These are phyloP conservation scores for Russula brevipes DNA, from an alignment of 768 basidiomycete species.

Conservation along the genomic window DNA sequence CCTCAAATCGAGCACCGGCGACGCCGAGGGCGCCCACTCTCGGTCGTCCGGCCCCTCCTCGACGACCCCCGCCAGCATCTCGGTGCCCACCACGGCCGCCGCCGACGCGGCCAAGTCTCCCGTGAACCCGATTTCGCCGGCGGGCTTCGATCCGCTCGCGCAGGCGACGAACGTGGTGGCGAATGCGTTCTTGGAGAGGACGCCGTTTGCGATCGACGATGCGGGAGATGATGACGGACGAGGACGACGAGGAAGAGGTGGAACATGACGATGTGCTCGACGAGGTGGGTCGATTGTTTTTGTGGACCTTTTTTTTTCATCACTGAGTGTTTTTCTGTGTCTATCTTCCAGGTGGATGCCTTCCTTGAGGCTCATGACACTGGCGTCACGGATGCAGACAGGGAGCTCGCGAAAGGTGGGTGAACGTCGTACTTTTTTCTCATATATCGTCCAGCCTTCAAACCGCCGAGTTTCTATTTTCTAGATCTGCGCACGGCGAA, in stretches of 20 bases:
- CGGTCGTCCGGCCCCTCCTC: neutral
- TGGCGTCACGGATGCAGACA: constrained; percentile 74
- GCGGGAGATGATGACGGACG: constrained; percentile 76
- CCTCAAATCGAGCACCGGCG: constrained; percentile 31
- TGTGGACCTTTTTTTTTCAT: neutral
- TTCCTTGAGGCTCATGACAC: constrained; percentile 93
- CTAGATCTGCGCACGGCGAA: constrained; percentile 13
- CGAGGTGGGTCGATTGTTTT: constrained; percentile 49
- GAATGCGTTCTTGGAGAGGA: constrained; percentile 68
- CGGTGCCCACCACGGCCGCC: too few species aligned
- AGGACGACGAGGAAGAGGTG: constrained; percentile 50
- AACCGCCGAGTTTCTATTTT: neutral
- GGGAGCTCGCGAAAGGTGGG: constrained; percentile 70
- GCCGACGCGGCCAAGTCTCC: constrained; percentile 32
- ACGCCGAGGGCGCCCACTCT: constrained; percentile 29
- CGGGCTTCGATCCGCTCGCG: constrained; percentile 52
- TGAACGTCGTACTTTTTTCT: constrained; percentile 6
- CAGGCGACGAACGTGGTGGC: constrained; percentile 76
- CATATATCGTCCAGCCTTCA: neutral
- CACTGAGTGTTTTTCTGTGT: neutral
- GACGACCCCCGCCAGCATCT: neutral
- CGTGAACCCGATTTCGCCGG: constrained; percentile 26
- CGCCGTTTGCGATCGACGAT: constrained; percentile 96
- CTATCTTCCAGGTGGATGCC: constrained; percentile 63
- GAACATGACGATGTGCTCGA: constrained; percentile 82